Evolutionary conservation across 345 rosid genomes (phyloP).

Genomic region (Sisymbrium altissimum): DNA sequence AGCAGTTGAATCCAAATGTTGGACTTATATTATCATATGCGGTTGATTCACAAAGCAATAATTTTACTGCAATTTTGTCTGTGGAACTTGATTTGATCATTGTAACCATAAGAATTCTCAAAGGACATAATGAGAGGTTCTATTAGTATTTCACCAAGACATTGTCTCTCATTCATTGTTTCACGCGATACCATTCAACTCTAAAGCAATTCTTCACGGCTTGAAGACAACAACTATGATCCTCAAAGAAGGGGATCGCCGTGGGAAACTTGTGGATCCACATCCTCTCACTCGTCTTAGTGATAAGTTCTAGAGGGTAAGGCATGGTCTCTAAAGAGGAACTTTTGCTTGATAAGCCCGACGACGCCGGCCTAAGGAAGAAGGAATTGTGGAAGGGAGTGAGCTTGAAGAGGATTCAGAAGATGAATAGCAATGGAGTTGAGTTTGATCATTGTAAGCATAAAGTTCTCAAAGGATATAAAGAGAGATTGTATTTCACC

Average conservation of each 20-base stretch:
- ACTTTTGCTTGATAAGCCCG: constrained; percentile 39
- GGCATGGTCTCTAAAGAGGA: constrained; percentile 48
- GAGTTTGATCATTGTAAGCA: constrained; percentile 15
- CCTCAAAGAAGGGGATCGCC: constrained; percentile 79
- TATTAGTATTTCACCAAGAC: too few relatives aligned
- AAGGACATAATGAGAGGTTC: too few relatives aligned
- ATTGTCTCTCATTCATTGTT: too few relatives aligned
- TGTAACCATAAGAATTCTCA: too few relatives aligned
- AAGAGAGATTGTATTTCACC: constrained; percentile 28
- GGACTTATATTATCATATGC: not conserved
- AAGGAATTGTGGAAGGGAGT: constrained; percentile 45
- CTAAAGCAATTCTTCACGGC: too few relatives aligned
- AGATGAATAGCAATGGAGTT: constrained; percentile 5
- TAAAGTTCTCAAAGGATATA: not conserved
- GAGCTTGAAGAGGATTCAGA: constrained; percentile 51
- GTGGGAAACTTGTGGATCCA: constrained; percentile 73
- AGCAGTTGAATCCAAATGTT: not conserved
- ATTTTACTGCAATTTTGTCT: not conserved
- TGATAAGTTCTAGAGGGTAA: constrained; percentile 66
- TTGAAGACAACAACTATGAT: constrained; percentile 88
- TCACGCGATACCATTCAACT: too few relatives aligned
- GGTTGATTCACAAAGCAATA: not conserved
- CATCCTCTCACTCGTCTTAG: constrained; percentile 76
- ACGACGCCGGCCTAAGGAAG: constrained; percentile 44
- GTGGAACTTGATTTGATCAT: not conserved